phyloP scores from a whole-genome alignment of 495 filamentous ascomycete genomes.

The Chaetomium fimeti region DNA sequence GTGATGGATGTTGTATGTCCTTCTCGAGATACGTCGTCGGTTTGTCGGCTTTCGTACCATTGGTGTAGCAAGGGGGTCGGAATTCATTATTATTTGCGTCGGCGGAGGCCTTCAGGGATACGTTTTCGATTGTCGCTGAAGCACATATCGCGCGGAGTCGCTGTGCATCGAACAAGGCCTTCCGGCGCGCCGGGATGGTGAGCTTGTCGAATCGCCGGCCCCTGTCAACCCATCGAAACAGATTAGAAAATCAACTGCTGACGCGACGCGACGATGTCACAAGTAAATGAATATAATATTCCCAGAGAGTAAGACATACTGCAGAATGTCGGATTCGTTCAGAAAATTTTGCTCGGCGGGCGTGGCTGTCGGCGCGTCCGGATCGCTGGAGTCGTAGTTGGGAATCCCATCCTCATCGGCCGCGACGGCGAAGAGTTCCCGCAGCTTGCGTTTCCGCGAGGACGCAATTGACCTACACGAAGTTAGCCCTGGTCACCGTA shows the following conservation, averaged over 20 bases:
- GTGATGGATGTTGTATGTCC: background rate
- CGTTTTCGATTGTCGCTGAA: conserved; percentile 27
- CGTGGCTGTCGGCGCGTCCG: conserved; percentile 50
- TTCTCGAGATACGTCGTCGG: background rate
- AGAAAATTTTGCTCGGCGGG: conserved; percentile 64
- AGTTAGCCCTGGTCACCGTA: conserved; percentile 38
- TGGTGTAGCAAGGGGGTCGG: background rate
- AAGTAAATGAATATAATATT: conserved; percentile 20
- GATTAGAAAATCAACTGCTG: conserved; percentile 11
- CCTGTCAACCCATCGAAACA: conserved; percentile 44
- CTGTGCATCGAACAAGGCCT: conserved; percentile 43
- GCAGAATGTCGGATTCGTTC: conserved; percentile 68
- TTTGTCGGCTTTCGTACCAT: background rate
- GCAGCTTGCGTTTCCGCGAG: conserved; percentile 81
- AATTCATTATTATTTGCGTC: conserved; percentile 24
- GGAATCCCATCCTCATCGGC: conserved; percentile 48
- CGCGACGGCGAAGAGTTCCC: conserved; percentile 69
- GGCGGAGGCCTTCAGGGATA: too few species aligned
- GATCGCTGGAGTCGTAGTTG: conserved; percentile 43
- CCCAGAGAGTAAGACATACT: conserved; percentile 55
- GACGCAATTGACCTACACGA: conserved; percentile 64
- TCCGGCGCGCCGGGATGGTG: conserved; percentile 60
- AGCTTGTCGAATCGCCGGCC: conserved; percentile 68
- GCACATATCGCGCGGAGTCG: conserved; percentile 17
- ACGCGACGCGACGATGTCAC: conserved; percentile 29